phyloP scores from a whole-genome alignment of 306 rosid species.

The Sicyos baderoa region DNA sequence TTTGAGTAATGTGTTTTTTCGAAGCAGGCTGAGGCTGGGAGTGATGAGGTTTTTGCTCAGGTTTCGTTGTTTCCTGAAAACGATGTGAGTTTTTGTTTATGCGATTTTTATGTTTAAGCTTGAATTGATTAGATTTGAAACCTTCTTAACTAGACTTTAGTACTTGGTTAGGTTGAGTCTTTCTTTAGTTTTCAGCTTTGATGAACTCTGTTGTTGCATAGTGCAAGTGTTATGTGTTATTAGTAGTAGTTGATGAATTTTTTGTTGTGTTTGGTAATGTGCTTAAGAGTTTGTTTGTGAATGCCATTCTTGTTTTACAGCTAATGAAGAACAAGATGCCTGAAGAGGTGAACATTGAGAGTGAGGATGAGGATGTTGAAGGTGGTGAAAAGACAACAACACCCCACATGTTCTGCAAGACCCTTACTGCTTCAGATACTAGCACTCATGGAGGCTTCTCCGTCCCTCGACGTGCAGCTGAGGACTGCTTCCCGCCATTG shows the following conservation, averaged over 20 bases:
- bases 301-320: conserved; percentile 29
- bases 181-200: not conserved
- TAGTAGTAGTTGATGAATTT: not conserved
- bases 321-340: conserved; percentile 43
- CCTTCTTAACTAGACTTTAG: not conserved
- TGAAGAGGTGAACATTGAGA: conserved; percentile 45
- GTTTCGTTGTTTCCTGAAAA: conserved; percentile 77
- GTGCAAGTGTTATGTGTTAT: not conserved
- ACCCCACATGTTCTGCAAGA: conserved; percentile 99
- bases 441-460: conserved; percentile 99
- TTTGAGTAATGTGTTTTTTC: not conserved
- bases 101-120: not conserved
- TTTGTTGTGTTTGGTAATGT: not conserved
- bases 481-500: conserved; percentile 97
- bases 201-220: not conserved
- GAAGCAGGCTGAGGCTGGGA: conserved; percentile 88
- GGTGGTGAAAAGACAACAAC: conserved; percentile 62
- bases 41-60: conserved; percentile 86
- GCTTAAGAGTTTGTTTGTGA: not conserved
- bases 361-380: conserved; percentile 60
- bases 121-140: not conserved
- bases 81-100: conserved; percentile 53
- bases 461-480: conserved; percentile 98
- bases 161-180: not conserved
- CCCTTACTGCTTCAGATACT: conserved; percentile 98